These are phyloP conservation scores for Globisporangium radiosum DNA, from an alignment of 352 stramenopile genomes.

Conservation along the genomic window DNA sequence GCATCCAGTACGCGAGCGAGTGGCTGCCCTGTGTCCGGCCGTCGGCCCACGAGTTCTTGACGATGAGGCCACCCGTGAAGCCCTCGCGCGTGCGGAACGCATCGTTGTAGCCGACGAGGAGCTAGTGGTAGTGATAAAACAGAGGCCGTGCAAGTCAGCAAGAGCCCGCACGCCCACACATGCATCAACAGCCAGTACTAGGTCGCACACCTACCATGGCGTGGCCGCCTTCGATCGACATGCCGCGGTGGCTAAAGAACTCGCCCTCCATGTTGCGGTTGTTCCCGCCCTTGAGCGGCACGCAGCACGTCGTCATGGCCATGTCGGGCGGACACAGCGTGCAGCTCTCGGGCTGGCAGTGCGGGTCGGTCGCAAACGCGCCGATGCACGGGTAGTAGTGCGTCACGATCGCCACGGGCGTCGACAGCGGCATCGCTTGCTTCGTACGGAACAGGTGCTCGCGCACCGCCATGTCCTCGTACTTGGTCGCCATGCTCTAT, in stretches of 20 bases:
- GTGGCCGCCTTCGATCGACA: slow-evolving; percentile 76
- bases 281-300: slow-evolving; percentile 55
- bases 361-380: slow-evolving; percentile 40
- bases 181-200: not conserved
- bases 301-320: slow-evolving; percentile 72
- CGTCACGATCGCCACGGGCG: slow-evolving; percentile 62
- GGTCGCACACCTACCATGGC: slow-evolving; percentile 43
- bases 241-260: slow-evolving; percentile 73
- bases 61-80: slow-evolving; percentile 66
- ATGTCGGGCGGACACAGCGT: slow-evolving; percentile 71
- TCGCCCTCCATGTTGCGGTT: slow-evolving; percentile 83
- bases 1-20: slow-evolving; percentile 77
- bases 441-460: slow-evolving; percentile 69
- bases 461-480: slow-evolving; percentile 74
- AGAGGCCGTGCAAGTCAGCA: not conserved
- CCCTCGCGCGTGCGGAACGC: slow-evolving; percentile 67
- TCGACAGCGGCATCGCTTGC: slow-evolving; percentile 72
- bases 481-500: slow-evolving; percentile 72
- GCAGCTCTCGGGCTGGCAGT: slow-evolving; percentile 57
- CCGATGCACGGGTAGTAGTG: slow-evolving; percentile 81
- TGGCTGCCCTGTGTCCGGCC: slow-evolving; percentile 60
- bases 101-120: slow-evolving; percentile 76
- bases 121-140: slow-evolving; percentile 17
- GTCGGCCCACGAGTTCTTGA: slow-evolving; percentile 75
- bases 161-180: no score